These are phyloP conservation scores for Phytopythium helicoides DNA, from an alignment of 352 stramenopile species.

Conservation along the genomic window DNA sequence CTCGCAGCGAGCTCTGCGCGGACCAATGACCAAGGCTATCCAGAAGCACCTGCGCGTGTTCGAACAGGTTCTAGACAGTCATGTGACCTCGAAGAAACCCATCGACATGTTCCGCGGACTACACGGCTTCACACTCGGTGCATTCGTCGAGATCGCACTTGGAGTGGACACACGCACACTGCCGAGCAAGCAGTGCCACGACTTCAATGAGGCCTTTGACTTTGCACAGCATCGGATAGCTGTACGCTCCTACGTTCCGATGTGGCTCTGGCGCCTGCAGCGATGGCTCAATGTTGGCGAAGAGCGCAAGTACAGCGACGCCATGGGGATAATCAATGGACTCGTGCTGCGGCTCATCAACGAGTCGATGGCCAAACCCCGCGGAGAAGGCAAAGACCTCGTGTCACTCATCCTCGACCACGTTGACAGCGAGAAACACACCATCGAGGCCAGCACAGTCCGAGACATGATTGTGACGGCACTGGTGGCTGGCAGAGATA, in stretches of 20 bases:
- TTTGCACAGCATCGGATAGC: constrained; percentile 9
- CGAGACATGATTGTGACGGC: constrained; percentile 45
- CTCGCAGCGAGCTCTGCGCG: constrained; percentile 7
- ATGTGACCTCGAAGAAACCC: constrained; percentile 1
- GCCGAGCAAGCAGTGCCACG: constrained; percentile 8
- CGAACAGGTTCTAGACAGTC: constrained; percentile 11
- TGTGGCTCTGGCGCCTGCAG: constrained; percentile 20
- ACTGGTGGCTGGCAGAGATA: constrained; percentile 45
- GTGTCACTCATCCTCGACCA: constrained; percentile 37
- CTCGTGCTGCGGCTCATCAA: constrained; percentile 16
- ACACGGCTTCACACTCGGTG: constrained; percentile 9
- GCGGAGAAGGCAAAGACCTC: constrained; percentile 23
- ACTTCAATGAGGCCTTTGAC: constrained; percentile 21
- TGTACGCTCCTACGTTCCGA: constrained; percentile 13
- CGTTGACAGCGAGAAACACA: constrained; percentile 5
- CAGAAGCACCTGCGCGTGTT: constrained; percentile 14
- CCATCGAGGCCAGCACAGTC: constrained; percentile 14
- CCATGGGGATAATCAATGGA: constrained; percentile 8
- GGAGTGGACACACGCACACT: constrained; percentile 6
- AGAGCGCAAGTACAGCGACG: constrained; percentile 10
- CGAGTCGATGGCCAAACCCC: constrained; percentile 6
- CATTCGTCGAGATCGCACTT: constrained; percentile 12
- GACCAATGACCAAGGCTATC: constrained; percentile 12
- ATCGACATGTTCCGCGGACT: constrained; percentile 7
- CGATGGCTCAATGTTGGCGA: constrained; percentile 16